Evolutionary conservation across 1,284 basidiomycete genomes (phyloP), one percentile per base, ranked within the genome.

Genomic region (Pseudozyma thailandica): DNA sequence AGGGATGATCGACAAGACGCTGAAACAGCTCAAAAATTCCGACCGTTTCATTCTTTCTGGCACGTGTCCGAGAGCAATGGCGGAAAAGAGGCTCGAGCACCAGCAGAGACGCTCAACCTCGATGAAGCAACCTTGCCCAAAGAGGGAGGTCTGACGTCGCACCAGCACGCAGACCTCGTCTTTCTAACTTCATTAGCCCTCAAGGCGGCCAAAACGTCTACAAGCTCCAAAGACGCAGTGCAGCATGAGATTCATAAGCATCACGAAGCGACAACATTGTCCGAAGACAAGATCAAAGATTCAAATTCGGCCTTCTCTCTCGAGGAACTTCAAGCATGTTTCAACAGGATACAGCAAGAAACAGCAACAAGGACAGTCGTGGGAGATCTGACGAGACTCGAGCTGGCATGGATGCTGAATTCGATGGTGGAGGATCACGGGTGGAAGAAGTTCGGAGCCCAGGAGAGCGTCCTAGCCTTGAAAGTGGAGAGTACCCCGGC

Each of bases 91-190:
- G 37, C 42, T 8, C 30, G 48, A 15, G 20, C 12, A 9, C 2
- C 43, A 13, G 51, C 39, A 16, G 26, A 31, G 10, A 35, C 12
- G 12, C 50, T 55, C 16, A 6, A 51, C 2, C 48, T 59, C 21
- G 16, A 30, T 3, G 5, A 18, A 4, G 15, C 16, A 2, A 13
- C 23, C n/a, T 20, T 58, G 21, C 55, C 62, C 4, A 16, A 16
- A 12, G 28, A 25, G 6, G 8, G 62, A 8, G 18, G 33, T 9
- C 16, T 69, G 46, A 69, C 65, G 30, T 58, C 65, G 5, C 58
- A 56, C 30, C 45, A 55, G 13, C 59, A 62, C 8, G 58, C 59
- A 2, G 65, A 69, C 13, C 50, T 69, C 10, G 51, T 69, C 31
- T 61, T 52, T 26, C 50, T 57, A 8, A 18, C 45, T 16, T 21